Conservation (phyloP, 768 basidiomycete genomes). For the Lanmaoa pseudosensibilis region DNA sequence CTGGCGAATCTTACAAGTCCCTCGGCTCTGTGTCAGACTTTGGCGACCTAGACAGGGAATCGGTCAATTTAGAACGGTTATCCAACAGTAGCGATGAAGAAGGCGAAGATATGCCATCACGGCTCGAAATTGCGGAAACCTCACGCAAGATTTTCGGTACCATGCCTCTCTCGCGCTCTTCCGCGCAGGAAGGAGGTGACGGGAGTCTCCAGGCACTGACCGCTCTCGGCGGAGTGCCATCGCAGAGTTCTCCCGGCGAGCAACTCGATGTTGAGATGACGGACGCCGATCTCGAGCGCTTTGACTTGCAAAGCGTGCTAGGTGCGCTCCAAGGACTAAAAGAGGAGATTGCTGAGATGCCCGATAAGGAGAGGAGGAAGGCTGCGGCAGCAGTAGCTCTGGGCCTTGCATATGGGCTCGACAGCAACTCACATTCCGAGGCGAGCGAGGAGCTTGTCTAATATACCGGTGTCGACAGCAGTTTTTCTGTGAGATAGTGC, state of each 20-base stretch:
- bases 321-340: conserved; percentile 67
- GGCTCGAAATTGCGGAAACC: conserved; percentile 48
- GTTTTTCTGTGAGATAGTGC: background rate
- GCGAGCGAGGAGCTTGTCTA: conserved; percentile 5
- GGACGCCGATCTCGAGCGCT: conserved; percentile 45
- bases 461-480: background rate
- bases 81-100: conserved; percentile 3
- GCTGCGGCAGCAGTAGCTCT: conserved; percentile 74
- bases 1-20: conserved; percentile 45
- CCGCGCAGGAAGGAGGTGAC: conserved; percentile 13
- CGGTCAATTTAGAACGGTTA: conserved; percentile 15
- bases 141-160: conserved; percentile 52
- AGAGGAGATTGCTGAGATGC: conserved; percentile 69
- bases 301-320: conserved; percentile 64
- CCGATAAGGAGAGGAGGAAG: conserved; percentile 57
- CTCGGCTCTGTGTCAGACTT: conserved; percentile 63
- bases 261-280: conserved; percentile 28
- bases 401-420: conserved; percentile 68
- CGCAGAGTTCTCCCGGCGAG: conserved; percentile 26
- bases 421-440: conserved; percentile 2
- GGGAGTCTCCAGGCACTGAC: background rate
- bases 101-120: conserved; percentile 44
- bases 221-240: conserved; percentile 16
- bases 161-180: conserved; percentile 17
- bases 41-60: conserved; percentile 42